Evolutionary conservation across 176 grass and related monocot genomes (phyloP).

Genomic region (Carex myosuroides): DNA sequence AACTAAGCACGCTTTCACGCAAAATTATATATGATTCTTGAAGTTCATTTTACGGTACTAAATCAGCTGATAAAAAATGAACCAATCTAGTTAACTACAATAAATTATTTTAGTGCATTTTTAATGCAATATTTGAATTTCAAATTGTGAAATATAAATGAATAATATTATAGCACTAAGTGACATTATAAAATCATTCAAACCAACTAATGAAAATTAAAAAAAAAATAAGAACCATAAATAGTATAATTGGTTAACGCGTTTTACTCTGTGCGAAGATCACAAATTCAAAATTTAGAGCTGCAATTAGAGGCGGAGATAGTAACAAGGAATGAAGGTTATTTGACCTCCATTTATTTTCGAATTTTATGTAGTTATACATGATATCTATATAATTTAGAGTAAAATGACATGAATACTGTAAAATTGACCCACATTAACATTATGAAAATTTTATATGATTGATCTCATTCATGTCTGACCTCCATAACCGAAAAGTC

Average conservation of each 20-base stretch:
- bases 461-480: too few relatives aligned
- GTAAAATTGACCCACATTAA: too few relatives aligned
- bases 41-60: background rate
- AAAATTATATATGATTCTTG: background rate
- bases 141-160: too few relatives aligned
- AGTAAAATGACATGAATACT: too few relatives aligned
- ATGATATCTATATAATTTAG: too few relatives aligned
- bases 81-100: background rate
- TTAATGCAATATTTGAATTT: too few relatives aligned
- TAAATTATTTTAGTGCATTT: background rate
- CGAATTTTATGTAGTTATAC: too few relatives aligned
- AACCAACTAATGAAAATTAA: background rate
- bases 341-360: too few relatives aligned
- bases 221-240: background rate
- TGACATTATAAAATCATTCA: background rate
- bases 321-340: too few relatives aligned
- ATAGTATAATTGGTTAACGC: background rate
- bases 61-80: background rate
- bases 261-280: background rate
- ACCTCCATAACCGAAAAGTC: too few relatives aligned
- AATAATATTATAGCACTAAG: background rate
- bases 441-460: too few relatives aligned
- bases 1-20: background rate
- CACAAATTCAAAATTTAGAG: background rate
- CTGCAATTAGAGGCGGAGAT: too few relatives aligned